Evolutionary conservation across 805 yeast species (phyloP).

Genomic region (Maudiozyma turicensis): DNA sequence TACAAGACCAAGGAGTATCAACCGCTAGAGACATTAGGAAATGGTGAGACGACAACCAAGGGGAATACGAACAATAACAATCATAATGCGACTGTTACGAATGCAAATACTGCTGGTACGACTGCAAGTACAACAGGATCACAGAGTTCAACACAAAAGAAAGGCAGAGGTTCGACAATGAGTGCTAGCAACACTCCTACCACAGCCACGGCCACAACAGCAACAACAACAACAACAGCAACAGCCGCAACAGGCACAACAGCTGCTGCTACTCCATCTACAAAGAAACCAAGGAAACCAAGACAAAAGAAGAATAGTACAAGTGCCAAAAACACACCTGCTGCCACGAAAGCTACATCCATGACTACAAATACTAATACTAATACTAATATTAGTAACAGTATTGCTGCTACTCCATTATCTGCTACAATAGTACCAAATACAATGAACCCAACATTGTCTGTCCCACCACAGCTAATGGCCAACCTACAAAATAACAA

Average conservation of each 20-base stretch:
- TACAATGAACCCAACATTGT: slow-evolving; percentile 3
- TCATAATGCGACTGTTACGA: neutral
- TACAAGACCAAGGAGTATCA: slow-evolving; percentile 14
- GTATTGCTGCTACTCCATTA: slow-evolving; percentile 1
- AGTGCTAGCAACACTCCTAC: neutral
- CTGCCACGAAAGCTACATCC: neutral
- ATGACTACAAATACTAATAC: neutral
- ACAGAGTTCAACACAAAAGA: slow-evolving; percentile 14
- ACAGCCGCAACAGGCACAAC: slow-evolving; percentile 5
- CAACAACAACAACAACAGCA: neutral
- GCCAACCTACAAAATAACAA: neutral
- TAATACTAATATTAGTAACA: neutral
- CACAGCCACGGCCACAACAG: neutral
- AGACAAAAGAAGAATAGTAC: slow-evolving; percentile 7
- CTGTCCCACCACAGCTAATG: neutral
- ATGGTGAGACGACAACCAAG: neutral
- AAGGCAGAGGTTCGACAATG: slow-evolving; percentile 10
- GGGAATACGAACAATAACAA: neutral
- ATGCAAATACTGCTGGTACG: neutral
- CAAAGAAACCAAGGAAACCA: slow-evolving; percentile 24
- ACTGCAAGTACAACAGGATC: slow-evolving; percentile 10
- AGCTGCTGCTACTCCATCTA: slow-evolving; percentile 12
- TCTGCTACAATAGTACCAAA: neutral
- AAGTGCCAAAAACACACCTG: slow-evolving; percentile 9
- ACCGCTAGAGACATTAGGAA: slow-evolving; percentile 19